Evolutionary conservation across 83 land plant species (phyloP), one percentile per base, ranked within the genome.

Genomic region (Diphasiastrum complanatum): DNA sequence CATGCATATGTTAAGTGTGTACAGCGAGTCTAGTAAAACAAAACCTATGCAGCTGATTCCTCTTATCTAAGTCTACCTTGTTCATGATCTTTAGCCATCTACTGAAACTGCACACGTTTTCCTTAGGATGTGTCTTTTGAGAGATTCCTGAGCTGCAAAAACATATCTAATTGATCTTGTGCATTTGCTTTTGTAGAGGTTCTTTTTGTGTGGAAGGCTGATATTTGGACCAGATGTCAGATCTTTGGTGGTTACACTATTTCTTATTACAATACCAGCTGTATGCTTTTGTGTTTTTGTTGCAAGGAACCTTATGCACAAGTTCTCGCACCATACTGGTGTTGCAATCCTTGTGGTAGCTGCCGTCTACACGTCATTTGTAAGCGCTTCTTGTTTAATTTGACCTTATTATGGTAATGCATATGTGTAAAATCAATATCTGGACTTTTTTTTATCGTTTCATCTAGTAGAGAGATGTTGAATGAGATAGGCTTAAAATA

Each of bases 161-260:
- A 5, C 8, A 8, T 11, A 10, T 6, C 52, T 49, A 10, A 29
- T 29, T n/a, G 50, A 6, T 37, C 54, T 33, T 32, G 16, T 43
- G 33, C 1, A 14, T 20, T n/a, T 16, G 45, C 29, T 34, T 67
- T 48, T 76, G 80, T 86, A 91, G 95, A 91, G 59, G 69, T 84
- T 91, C 57, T 57, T 86, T 4, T 30, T 79, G 24, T 70, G 77
- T 59, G 96, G 96, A 67, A 69, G 96, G 62, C 49, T 89, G 64
- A 78, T 90, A 48, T 90, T 90, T 61, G 96, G 93, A 59, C 92
- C 96, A 24, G 96, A 90, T 79, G 80, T 83, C 25, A 72, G 72
- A 63, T 86, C 87, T 22, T 65, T 89, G 59, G 37, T 81, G 38
- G 79, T 79, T 14, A 86, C 96, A 5, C 35, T 89, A 26, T 71